These are phyloP conservation scores for Panus rudis DNA, from an alignment of 768 basidiomycete genomes.

Conservation along the genomic window DNA sequence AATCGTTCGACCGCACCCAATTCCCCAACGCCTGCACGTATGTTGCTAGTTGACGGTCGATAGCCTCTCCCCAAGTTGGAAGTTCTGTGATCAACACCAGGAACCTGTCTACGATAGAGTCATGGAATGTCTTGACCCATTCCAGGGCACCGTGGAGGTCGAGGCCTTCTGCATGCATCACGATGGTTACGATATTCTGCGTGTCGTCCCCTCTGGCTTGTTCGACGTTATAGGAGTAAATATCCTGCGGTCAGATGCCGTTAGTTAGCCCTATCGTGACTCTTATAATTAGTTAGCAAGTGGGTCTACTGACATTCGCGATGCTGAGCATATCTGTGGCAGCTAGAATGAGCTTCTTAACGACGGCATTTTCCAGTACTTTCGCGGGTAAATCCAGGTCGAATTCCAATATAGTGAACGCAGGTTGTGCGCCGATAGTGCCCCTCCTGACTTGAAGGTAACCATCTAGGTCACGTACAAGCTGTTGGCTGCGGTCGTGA, in stretches of 20 bases:
- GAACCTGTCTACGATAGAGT: constrained; percentile 12
- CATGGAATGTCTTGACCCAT: constrained; percentile 15
- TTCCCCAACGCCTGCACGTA: constrained; percentile 63
- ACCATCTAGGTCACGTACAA: constrained; percentile 14
- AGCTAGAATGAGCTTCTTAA: constrained; percentile 33
- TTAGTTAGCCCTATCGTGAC: background rate
- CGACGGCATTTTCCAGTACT: constrained; percentile 44
- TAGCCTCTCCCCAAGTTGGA: constrained; percentile 60
- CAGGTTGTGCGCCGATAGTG: constrained; percentile 17
- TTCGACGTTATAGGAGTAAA: constrained; percentile 24
- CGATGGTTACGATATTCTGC: constrained; percentile 22
- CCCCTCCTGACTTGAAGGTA: constrained; percentile 20
- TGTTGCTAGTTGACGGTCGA: constrained; percentile 52
- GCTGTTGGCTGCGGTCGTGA: constrained; percentile 12
- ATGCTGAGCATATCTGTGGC: background rate
- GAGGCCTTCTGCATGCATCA: constrained; percentile 16
- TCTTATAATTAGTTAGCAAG: background rate
- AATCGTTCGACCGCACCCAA: constrained; percentile 68
- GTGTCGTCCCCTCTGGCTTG: constrained; percentile 20
- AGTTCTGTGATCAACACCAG: constrained; percentile 21
- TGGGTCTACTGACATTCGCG: background rate
- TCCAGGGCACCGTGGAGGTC: constrained; percentile 13
- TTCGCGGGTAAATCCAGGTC: constrained; percentile 55
- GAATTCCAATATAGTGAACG: constrained; percentile 21
- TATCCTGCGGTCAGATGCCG: constrained; percentile 18